These are phyloP conservation scores for Fonsecaea erecta DNA, from an alignment of 2,329 filamentous ascomycete genomes.

Conservation along the genomic window DNA sequence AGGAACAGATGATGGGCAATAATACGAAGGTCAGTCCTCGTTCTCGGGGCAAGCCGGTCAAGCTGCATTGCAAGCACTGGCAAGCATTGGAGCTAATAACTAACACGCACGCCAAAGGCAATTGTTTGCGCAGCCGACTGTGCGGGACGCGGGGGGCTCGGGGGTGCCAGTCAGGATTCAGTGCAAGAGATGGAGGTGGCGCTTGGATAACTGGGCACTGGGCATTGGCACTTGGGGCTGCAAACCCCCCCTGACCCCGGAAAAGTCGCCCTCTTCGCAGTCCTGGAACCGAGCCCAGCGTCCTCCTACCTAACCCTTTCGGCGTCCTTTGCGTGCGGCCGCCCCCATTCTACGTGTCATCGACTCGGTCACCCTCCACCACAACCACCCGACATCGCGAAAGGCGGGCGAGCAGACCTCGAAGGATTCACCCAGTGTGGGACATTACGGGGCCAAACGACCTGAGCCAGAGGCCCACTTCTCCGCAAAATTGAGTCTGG, in stretches of 20 bases:
- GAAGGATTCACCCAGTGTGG: not conserved
- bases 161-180: too few species aligned
- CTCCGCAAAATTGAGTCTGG: constrained; percentile 4
- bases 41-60: not conserved
- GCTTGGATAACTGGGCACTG: not conserved
- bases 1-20: too few species aligned
- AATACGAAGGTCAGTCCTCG: not conserved
- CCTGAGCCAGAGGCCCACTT: not conserved
- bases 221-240: not conserved
- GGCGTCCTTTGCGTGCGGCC: not conserved
- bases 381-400: not conserved
- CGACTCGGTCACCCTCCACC: not conserved
- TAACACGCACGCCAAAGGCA: not conserved
- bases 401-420: not conserved
- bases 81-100: not conserved
- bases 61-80: too few species aligned
- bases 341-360: not conserved
- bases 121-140: not conserved
- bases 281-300: not conserved
- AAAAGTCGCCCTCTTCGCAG: not conserved
- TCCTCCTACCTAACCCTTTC: not conserved
- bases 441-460: not conserved
- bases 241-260: not conserved
- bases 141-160: not conserved
- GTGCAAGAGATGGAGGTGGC: constrained; percentile 1